Evolutionary conservation across 2,329 filamentous ascomycete species (phyloP), one percentile per base, ranked within the genome.

Genomic region (Ophiosphaerella herpotricha): DNA sequence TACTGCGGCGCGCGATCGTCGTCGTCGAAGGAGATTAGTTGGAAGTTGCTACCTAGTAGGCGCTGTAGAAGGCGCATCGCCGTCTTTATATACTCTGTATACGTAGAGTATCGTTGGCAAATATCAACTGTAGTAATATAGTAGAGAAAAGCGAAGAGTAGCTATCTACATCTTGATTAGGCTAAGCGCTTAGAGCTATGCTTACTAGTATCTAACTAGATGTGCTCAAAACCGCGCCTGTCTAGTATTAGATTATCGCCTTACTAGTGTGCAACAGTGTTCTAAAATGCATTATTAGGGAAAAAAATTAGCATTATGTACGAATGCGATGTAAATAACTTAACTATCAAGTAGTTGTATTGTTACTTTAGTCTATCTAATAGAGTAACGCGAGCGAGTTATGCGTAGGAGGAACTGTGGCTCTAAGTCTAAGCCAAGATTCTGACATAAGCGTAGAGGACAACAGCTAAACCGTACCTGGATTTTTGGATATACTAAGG

Each of bases 1-100:
- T 50, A 50, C 8, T 6, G 26, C 6, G 6, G 26, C 23, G 47
- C 14, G 4, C 26, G 13, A 29, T 38, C 21, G 45, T 56, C 46
- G 39, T 48, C 39, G 39, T 43, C 18, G 34, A 48, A 48, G 29
- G 39, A 43, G 43, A 48, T 24, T 14, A 48, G 46, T 21, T 48
- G 6, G 39, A 48, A 38, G 16, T 43, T 26, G 39, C 46, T 39
- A 31, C 16, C 5, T 26, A 31, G 39, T 21, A 37, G 38, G 39
- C 46, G 33, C 46, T 48, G 18, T 23, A 48, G 31, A 23, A 48
- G 46, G 31, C 46, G 46, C 46, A 48, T 48, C 21, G 7, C 33
- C 34, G 33, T 16, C 14, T 37, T 21, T 31, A 29, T 14, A 43
- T 42, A 24, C 31, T 48, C 31, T 43, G 24, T 11, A 9, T 24